phyloP scores from a whole-genome alignment of 495 filamentous ascomycete species.

The Xylaria sp. region DNA sequence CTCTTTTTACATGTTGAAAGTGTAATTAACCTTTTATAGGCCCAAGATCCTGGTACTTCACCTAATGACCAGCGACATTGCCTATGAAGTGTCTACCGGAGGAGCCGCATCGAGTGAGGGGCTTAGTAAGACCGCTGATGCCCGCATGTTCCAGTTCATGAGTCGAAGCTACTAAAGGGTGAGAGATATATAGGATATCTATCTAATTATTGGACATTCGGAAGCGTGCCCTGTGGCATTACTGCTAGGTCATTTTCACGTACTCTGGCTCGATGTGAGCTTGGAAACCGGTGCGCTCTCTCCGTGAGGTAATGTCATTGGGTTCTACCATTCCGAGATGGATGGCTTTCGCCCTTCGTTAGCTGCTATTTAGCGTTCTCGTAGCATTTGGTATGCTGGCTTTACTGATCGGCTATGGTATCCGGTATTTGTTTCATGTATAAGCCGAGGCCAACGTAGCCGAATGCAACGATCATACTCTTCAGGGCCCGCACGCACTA shows the following conservation, averaged over 20 bases:
- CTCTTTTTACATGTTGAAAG: not conserved
- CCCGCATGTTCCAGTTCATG: not conserved
- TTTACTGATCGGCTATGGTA: not conserved
- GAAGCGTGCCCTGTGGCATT: not conserved
- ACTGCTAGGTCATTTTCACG: not conserved
- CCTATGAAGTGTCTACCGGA: not conserved
- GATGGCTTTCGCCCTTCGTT: not conserved
- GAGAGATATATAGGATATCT: not conserved
- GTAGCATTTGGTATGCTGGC: not conserved
- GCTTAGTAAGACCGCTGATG: conserved; percentile 5
- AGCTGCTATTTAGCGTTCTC: not conserved
- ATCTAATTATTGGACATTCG: not conserved
- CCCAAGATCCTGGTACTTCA: not conserved
- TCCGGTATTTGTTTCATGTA: not conserved
- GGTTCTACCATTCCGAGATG: not conserved
- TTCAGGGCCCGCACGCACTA: not conserved
- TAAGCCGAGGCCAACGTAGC: not conserved
- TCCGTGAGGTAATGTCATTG: not conserved
- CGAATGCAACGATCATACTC: not conserved
- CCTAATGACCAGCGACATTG: not conserved
- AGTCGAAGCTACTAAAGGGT: not conserved
- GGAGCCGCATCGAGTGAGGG: not conserved
- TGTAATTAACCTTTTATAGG: not conserved
- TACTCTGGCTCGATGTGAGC: not conserved
- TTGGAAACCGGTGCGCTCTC: not conserved